Evolutionary conservation across 108 stramenopile species (phyloP), one percentile per base, ranked within the genome.

Genomic region (Fragilariopsis cylindrus): DNA sequence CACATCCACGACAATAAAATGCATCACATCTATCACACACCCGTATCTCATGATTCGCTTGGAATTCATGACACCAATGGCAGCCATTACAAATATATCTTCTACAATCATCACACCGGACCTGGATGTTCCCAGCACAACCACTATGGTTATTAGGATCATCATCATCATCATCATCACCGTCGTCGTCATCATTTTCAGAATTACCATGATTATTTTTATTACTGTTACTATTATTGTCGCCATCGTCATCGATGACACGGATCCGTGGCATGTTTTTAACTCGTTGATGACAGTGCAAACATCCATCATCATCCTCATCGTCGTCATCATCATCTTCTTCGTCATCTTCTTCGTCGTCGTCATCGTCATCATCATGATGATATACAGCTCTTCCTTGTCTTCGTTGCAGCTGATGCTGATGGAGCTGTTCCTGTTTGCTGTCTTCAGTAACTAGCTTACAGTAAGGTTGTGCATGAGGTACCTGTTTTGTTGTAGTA

Each of bases 1-100:
- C 96, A 72, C 96, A 96, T 16, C 72, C 67, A 67, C 89, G 80
- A 71, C 96, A 96, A 63, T 91, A 93, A 81, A 96, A 96, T 12
- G 92, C 90, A 79, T 96, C 93, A 71, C 96, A 96, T 71, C 93
- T 87, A 88, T 96, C 96, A 57, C 96, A 96, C 42, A 96, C 96
- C 69, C 93, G 73, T 66, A 96, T 92, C 76, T 92, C 91, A 72
- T 96, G 96, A 69, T 96, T 96, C 3, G 96, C 96, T 78, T 96
- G 96, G 72, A 83, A 96, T 76, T 94, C 93, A 71, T 96, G 96
- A 80, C 96, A 96, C 96, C 96, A 94, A 71, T 93, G 93, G 67
- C 92, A 96, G 58, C 75, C 75, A 73, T 69, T 48, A 75, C 96
- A 96, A 83, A 96, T 92, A 70, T 83, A 96, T 3, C 88, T 72